Evolutionary conservation across 2,329 filamentous ascomycete species (phyloP).

Genomic region (Curvularia spicifera): DNA sequence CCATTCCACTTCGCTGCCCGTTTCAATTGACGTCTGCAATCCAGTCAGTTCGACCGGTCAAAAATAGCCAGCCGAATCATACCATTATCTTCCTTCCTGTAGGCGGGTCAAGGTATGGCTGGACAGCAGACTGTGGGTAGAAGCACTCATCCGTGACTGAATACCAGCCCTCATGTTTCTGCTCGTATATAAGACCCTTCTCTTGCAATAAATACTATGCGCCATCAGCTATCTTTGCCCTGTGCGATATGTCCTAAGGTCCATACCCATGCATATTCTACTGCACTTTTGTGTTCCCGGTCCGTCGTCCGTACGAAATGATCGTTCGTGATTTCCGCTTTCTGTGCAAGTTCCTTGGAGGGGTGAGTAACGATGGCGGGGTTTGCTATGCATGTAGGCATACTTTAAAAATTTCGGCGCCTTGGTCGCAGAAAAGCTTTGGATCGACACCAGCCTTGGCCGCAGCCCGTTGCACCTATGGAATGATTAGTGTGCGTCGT

Average conservation of each 20-base stretch:
- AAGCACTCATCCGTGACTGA: slow-evolving; percentile 96
- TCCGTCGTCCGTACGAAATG: slow-evolving; percentile 95
- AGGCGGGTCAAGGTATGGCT: slow-evolving; percentile 74
- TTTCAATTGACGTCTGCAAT: slow-evolving; percentile 72
- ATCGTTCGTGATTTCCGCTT: slow-evolving; percentile 75
- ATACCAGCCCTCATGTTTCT: slow-evolving; percentile 94
- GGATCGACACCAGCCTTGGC: slow-evolving; percentile 71
- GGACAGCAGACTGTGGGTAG: slow-evolving; percentile 79
- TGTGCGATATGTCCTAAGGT: slow-evolving; percentile 1
- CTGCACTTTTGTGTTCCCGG: slow-evolving; percentile 77
- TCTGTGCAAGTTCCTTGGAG: slow-evolving; percentile 67
- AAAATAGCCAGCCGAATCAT: slow-evolving; percentile 19
- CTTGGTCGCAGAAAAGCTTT: slow-evolving; percentile 86
- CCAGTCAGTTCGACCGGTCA: slow-evolving; percentile 20
- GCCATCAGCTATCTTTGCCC: slow-evolving; percentile 28
- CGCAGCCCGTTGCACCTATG: slow-evolving; percentile 83
- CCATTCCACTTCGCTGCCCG: slow-evolving; percentile 93
- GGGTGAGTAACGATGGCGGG: slow-evolving; percentile 11
- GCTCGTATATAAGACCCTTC: slow-evolving; percentile 79
- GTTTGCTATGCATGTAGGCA: slow-evolving; percentile 9
- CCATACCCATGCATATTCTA: slow-evolving; percentile 83
- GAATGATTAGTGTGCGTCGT: slow-evolving; percentile 7
- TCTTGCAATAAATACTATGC: slow-evolving; percentile 71
- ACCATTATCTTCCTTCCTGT: slow-evolving; percentile 85
- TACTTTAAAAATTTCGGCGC: slow-evolving; percentile 77